phyloP scores from a whole-genome alignment of 305 asterid species.

The Fraxinus ornus region DNA sequence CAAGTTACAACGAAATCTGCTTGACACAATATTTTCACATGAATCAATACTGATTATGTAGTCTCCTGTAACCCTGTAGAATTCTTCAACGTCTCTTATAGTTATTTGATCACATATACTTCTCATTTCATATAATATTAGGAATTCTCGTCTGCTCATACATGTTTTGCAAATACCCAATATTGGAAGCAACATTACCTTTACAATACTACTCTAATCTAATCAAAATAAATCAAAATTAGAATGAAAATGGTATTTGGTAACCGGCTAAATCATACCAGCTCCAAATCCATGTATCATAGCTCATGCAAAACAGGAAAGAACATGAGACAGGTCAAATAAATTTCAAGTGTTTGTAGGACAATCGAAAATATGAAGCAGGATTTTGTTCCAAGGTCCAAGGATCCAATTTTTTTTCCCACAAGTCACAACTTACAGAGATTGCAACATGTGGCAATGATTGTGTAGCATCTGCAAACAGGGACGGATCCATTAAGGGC shows the following conservation, averaged over 20 bases:
- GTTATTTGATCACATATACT: not conserved
- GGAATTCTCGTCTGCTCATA: not conserved
- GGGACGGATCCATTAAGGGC: not conserved
- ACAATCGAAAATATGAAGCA: not conserved
- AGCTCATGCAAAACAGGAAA: not conserved
- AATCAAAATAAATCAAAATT: not conserved
- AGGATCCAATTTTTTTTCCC: not conserved
- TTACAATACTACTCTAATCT: not conserved
- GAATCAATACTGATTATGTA: not conserved
- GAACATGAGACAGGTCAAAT: not conserved
- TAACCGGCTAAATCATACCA: not conserved
- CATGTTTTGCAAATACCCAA: not conserved
- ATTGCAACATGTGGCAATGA: not conserved
- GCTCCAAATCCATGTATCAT: not conserved
- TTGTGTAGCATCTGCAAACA: not conserved
- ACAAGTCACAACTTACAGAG: not conserved
- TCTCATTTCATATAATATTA: not conserved
- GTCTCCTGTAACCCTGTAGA: not conserved
- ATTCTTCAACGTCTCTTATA: not conserved
- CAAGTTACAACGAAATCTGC: not conserved
- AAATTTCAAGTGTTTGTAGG: conserved; percentile 11
- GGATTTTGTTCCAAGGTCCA: not conserved
- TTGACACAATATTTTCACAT: not conserved
- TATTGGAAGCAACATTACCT: not conserved
- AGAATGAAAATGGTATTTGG: not conserved